Evolutionary conservation across 768 basidiomycete species (phyloP).

Genomic region (Paxillus rubicundulus): DNA sequence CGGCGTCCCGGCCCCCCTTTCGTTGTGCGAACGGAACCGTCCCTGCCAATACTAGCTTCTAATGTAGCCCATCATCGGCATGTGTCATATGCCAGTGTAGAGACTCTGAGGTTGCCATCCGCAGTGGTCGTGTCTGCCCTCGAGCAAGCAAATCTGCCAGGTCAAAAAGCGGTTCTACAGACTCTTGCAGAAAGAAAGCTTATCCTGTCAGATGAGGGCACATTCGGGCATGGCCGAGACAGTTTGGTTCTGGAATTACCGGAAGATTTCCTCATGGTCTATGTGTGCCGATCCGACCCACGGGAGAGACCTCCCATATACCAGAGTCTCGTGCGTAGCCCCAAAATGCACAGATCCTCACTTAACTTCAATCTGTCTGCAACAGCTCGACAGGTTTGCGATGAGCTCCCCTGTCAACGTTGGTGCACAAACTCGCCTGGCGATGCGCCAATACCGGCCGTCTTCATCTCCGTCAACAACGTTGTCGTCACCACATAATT

Average conservation of each 20-base stretch:
- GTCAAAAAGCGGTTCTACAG: conserved; percentile 56
- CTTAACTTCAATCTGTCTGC: conserved; percentile 7
- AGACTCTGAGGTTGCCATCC: conserved; percentile 42
- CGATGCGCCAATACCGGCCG: conserved; percentile 33
- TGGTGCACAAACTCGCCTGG: conserved; percentile 37
- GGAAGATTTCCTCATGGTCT: conserved; percentile 67
- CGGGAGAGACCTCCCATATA: conserved; percentile 65
- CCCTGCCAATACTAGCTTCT: conserved; percentile 13
- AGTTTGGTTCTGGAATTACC: conserved; percentile 41
- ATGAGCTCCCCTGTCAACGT: conserved; percentile 66
- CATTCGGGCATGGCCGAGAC: conserved; percentile 24
- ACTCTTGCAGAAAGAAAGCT: conserved; percentile 54
- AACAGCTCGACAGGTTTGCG: conserved; percentile 73
- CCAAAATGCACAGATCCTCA: not conserved
- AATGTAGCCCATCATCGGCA: conserved; percentile 8
- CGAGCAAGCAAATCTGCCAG: conserved; percentile 53
- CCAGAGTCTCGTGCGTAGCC: conserved; percentile 56
- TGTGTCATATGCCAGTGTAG: conserved; percentile 16
- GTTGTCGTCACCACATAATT: conserved; percentile 27
- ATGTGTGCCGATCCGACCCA: conserved; percentile 64
- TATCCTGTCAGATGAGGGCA: conserved; percentile 33
- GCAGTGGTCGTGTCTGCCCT: conserved; percentile 70
- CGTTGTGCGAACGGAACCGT: conserved; percentile 14
- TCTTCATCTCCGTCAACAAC: conserved; percentile 28
- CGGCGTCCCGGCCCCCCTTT: conserved; percentile 9